Percentiles rank a stretch among this genome's conserved stretches.
Evolutionary conservation across 208 protist genomes (phyloP).

Genomic region (Strigomonas galati): DNA sequence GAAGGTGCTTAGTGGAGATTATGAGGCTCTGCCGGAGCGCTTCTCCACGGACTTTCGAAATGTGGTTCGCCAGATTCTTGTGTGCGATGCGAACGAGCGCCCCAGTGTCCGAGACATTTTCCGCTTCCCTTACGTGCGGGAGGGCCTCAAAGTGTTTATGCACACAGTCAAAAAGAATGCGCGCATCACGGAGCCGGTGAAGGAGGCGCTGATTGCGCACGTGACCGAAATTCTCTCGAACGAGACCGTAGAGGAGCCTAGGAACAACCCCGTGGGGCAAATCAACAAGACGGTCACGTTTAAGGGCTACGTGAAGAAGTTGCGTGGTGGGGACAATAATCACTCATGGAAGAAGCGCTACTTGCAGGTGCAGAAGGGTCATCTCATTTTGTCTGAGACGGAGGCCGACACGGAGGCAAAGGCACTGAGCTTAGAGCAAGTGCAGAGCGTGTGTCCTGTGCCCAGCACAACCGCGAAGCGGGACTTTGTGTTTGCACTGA

Average conservation of each 20-base stretch:
- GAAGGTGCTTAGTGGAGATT: constrained; percentile 66
- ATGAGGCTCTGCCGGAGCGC: constrained; percentile 54
- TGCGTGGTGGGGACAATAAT: constrained; percentile 49
- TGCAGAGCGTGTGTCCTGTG: constrained; percentile 78
- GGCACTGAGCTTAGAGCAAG: constrained; percentile 73
- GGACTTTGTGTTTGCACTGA: constrained; percentile 79
- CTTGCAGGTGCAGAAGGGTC: constrained; percentile 64
- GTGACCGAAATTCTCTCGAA: constrained; percentile 68
- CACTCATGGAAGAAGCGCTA: constrained; percentile 71
- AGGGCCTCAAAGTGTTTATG: constrained; percentile 81
- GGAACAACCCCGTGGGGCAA: constrained; percentile 45
- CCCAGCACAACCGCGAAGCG: constrained; percentile 44
- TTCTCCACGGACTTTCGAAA: constrained; percentile 61
- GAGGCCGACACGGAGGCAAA: constrained; percentile 69
- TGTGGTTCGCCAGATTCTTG: constrained; percentile 65
- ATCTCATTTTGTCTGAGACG: constrained; percentile 72
- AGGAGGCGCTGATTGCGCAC: constrained; percentile 55
- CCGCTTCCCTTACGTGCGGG: constrained; percentile 65
- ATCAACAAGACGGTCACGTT: constrained; percentile 74
- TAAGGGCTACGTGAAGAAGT: constrained; percentile 67
- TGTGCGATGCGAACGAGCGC: constrained; percentile 62
- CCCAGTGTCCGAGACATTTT: constrained; percentile 73
- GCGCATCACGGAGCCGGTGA: constrained; percentile 55
- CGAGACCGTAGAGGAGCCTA: constrained; percentile 19
- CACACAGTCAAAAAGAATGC: constrained; percentile 79